Base-by-base conservation (phyloP, 164 flowering plant genomes). In the Vitis rupestris region DNA sequence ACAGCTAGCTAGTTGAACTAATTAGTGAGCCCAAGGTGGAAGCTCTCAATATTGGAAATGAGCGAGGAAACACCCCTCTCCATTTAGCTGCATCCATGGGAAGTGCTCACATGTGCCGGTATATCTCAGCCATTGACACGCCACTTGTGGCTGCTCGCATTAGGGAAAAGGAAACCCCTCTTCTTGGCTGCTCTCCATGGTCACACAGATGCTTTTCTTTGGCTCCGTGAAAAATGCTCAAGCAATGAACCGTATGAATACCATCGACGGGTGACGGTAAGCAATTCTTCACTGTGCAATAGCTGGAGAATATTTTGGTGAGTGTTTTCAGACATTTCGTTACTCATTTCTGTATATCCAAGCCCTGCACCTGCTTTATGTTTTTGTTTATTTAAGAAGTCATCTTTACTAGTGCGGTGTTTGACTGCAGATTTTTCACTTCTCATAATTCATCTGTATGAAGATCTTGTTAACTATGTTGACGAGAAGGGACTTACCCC, bases 1-100 rank as follows among this genome's bases (percentile, higher is more conserved):
- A 37, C 2, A 61, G 15, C 75, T 82, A 61, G 15, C 75, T 82
- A 0, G 66, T 80, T 1, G 6, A 57, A 0, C 2, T 4, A 5
- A 70, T 80, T 16, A 4, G 30, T 3, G 15, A 3, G 13, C 30
- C 49, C 14, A 2, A 0, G 14, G 53, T 63, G 27, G 27, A 23
- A 4, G 63, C 78, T 0, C 27, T 23, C 27, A 9, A 16, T 15
- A 58, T 65, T 1, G 10, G n/a, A 29, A 75, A 82, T 16, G 66
- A 79, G 8, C 57, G 17, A 7, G 78, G 80, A 0, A 63, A 75
- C 61, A 81, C 81, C 1, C 70, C 84, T 19, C 80, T 81, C 16
- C 84, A 81, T 23, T 8, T 73, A 0, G 84, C 84, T 0, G 84
- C 84, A 3, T 16, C 69, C n/a, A 14, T 74, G 47, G 84, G 84